Evolutionary conservation across 768 basidiomycete genomes (phyloP).

Genomic region (Naganishia friedmannii): DNA sequence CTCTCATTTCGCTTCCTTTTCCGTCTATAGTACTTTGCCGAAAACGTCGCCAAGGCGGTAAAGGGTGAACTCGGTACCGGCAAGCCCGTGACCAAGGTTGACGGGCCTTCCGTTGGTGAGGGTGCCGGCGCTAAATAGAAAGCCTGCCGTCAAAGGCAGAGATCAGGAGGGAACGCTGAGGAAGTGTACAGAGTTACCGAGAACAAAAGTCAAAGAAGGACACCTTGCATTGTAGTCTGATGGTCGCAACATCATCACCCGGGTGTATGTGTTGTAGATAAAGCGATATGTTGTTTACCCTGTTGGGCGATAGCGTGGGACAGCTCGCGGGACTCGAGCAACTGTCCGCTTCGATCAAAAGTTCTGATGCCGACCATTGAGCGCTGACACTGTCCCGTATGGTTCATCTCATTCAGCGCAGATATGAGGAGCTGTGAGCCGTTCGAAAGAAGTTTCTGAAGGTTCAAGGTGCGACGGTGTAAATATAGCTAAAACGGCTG

Average conservation of each 20-base stretch:
- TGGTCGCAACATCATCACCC: neutral
- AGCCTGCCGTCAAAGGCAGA: neutral
- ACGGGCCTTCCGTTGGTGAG: conserved; percentile 14
- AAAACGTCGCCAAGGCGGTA: conserved; percentile 52
- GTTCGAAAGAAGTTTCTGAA: too few species aligned
- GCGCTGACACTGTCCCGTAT: too few species aligned
- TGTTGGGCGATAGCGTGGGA: too few species aligned
- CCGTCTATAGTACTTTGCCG: conserved; percentile 47
- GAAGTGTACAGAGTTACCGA: conserved; percentile 4
- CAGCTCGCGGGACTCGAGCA: too few species aligned
- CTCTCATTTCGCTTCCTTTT: neutral
- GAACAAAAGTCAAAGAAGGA: neutral
- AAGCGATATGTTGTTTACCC: neutral
- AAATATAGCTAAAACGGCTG: too few species aligned
- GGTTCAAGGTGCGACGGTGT: too few species aligned
- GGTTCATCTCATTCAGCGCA: too few species aligned
- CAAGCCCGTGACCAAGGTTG: conserved; percentile 6
- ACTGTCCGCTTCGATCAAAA: too few species aligned
- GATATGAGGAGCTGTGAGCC: too few species aligned
- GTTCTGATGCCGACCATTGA: too few species aligned
- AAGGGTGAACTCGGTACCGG: conserved; percentile 48
- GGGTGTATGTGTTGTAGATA: neutral
- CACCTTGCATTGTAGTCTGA: conserved; percentile 9
- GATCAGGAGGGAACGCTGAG: neutral
- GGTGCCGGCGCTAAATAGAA: conserved; percentile 3